Conservation (phyloP, 1,284 basidiomycete species). For the Naganishia cerealis region DNA sequence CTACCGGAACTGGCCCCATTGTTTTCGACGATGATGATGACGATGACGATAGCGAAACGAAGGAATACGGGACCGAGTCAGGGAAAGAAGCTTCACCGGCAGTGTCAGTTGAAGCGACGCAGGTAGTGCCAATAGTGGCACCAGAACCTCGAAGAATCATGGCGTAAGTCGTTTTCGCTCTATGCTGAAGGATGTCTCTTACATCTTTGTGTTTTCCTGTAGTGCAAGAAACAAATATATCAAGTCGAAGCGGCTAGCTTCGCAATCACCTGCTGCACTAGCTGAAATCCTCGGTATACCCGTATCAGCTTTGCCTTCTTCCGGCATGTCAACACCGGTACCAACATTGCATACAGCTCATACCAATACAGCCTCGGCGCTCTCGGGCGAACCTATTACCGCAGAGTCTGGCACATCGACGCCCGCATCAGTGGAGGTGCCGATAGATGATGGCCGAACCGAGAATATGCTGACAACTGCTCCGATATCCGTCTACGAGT, state of each 20-base stretch:
- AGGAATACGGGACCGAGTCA: constrained; percentile 8
- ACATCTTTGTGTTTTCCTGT: background rate
- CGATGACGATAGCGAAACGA: constrained; percentile 34
- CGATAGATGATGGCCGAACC: constrained; percentile 28
- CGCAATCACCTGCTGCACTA: constrained; percentile 51
- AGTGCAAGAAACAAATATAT: constrained; percentile 52
- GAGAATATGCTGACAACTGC: constrained; percentile 43
- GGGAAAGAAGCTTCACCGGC: constrained; percentile 22
- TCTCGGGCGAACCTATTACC: constrained; percentile 12
- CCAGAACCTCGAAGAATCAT: constrained; percentile 43
- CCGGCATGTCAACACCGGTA: constrained; percentile 29
- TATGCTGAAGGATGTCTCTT: background rate
- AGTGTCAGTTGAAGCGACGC: background rate
- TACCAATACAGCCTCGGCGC: constrained; percentile 21
- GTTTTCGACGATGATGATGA: constrained; percentile 35
- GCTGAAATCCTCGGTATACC: constrained; percentile 54
- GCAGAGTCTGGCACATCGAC: constrained; percentile 18
- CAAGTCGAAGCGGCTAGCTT: constrained; percentile 49
- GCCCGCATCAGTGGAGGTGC: constrained; percentile 11
- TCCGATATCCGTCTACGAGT: constrained; percentile 50
- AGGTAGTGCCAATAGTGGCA: constrained; percentile 28
- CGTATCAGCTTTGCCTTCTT: constrained; percentile 43
- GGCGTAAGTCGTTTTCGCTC: constrained; percentile 44
- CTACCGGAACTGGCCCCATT: constrained; percentile 38
- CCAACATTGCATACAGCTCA: constrained; percentile 26